Base-by-base conservation (phyloP, 2,329 filamentous ascomycete genomes). In the Botrytis medusae region DNA sequence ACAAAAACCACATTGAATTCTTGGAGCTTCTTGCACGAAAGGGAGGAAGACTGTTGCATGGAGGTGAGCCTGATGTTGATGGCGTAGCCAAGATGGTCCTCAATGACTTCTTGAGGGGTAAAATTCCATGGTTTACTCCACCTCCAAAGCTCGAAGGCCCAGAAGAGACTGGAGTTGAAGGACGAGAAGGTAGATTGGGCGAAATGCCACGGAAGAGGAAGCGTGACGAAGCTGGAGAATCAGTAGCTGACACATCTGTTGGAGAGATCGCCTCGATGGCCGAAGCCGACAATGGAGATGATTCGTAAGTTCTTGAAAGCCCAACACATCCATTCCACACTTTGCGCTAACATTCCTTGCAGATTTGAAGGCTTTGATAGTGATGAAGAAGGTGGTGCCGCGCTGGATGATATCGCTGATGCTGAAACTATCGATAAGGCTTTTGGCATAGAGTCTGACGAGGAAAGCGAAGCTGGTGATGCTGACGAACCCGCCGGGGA, bases 1-100 rank as follows among this genome's bases (percentile, higher is more conserved):
- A 93, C 86, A 88, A 88, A 9, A 89, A 93, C 78, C 86, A 93
- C 25, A 91, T 92, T 22, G 91, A 95, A 75, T 97, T 99, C 79
- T 85, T 99, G 1, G 95, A 97, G 80, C 85, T 94, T 42, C 86
- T 99, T 4, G 95, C 95, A 14, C 87, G 95, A 73, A 98, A 98
- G 82, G 90, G 91, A 73, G 96, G 96, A 25, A 88, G 95, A 78
- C 84, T 99, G 32, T 85, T 98, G 25, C 94, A 94, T 81, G 95
- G 93, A 73, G 96, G 95, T n/a, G 96, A 98, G 82, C 92, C 95
- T 6, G 96, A 99, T 82, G 84, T 98, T 72, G 95, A 98, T 79
- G 94, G 95, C 79, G 94, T 97, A 65, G 96, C 96, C 1, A 97
- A 97, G 83, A 97, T 97, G 90, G 92, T 99, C 0, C 85, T 99